These are phyloP conservation scores for Fusarium avenaceum DNA, from an alignment of 2,329 filamentous ascomycete species.

Conservation along the genomic window DNA sequence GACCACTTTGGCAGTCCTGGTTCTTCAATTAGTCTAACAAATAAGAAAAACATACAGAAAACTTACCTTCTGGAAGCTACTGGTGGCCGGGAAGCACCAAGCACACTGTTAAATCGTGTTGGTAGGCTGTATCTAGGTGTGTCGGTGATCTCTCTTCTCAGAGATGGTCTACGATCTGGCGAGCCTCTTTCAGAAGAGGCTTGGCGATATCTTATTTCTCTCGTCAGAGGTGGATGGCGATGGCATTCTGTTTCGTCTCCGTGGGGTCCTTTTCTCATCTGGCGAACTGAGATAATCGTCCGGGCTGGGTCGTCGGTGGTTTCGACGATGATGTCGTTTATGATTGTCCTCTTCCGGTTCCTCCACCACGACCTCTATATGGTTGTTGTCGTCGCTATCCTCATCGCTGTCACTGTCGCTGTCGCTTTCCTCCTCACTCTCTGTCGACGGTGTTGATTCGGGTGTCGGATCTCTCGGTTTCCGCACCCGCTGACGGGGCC, in stretches of 20 bases:
- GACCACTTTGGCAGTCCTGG: conserved; percentile 43
- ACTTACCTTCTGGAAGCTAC: conserved; percentile 53
- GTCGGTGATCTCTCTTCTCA: conserved; percentile 50
- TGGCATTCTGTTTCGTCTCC: conserved; percentile 43
- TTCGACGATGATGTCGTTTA: conserved; percentile 35
- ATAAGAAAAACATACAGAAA: background rate
- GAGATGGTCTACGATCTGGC: conserved; percentile 47
- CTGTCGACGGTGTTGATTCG: conserved; percentile 37
- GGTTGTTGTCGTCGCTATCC: conserved; percentile 34
- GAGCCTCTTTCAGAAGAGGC: conserved; percentile 50
- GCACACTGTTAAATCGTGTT: conserved; percentile 48
- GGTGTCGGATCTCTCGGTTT: conserved; percentile 40
- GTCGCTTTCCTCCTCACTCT: conserved; percentile 32
- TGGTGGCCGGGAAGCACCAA: conserved; percentile 54
- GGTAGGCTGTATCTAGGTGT: conserved; percentile 49
- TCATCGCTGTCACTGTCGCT: conserved; percentile 32
- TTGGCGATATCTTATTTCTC: conserved; percentile 41
- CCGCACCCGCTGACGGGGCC: conserved; percentile 34
- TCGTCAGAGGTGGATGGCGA: conserved; percentile 47
- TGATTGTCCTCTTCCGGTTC: conserved; percentile 50
- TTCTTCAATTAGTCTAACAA: conserved; percentile 15
- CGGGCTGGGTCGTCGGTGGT: conserved; percentile 41
- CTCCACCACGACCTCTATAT: conserved; percentile 47
- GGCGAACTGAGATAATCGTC: conserved; percentile 49
- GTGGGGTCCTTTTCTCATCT: conserved; percentile 42